Percentiles rank a stretch among this genome's conserved stretches.
phyloP scores from a whole-genome alignment of 768 basidiomycete species.

The Lanmaoa rubissima region DNA sequence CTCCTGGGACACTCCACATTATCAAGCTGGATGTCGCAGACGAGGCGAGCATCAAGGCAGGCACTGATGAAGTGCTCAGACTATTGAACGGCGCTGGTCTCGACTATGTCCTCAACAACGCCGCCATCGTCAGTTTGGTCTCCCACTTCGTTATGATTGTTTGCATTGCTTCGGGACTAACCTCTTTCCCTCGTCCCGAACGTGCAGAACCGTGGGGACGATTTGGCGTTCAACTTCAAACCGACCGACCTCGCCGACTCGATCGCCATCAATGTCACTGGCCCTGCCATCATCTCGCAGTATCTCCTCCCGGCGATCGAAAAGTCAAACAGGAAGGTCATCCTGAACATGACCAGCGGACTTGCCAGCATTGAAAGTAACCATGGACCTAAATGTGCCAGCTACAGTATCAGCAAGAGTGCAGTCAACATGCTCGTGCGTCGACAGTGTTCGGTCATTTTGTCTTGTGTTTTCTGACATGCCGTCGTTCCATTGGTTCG shows the following conservation, averaged over 20 bases:
- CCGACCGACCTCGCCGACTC: constrained; percentile 12
- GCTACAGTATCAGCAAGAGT: constrained; percentile 15
- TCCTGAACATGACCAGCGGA: constrained; percentile 36
- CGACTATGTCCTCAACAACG: constrained; percentile 30
- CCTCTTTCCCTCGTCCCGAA: neutral
- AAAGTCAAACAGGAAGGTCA: constrained; percentile 31
- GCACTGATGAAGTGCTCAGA: constrained; percentile 7
- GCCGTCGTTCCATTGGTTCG: neutral
- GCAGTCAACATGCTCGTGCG: constrained; percentile 14
- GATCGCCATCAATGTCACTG: constrained; percentile 33
- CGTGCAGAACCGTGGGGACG: constrained; percentile 19
- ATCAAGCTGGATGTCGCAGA: constrained; percentile 32
- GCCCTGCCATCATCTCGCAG: constrained; percentile 31
- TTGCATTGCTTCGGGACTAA: neutral
- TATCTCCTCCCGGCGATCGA: constrained; percentile 36
- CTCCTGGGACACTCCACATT: constrained; percentile 32
- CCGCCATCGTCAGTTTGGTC: constrained; percentile 33
- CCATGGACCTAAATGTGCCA: neutral
- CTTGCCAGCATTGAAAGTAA: constrained; percentile 31
- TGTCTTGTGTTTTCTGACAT: neutral
- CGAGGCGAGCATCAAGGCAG: constrained; percentile 25
- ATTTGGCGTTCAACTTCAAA: constrained; percentile 28
- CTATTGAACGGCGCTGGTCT: neutral
- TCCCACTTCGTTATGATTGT: neutral
- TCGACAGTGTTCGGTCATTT: neutral